A percentile compares a stretch with the other conserved stretches of the same genome.
These are phyloP conservation scores for Botryotinia calthae DNA, from an alignment of 2,329 filamentous ascomycete genomes.

Conservation along the genomic window DNA sequence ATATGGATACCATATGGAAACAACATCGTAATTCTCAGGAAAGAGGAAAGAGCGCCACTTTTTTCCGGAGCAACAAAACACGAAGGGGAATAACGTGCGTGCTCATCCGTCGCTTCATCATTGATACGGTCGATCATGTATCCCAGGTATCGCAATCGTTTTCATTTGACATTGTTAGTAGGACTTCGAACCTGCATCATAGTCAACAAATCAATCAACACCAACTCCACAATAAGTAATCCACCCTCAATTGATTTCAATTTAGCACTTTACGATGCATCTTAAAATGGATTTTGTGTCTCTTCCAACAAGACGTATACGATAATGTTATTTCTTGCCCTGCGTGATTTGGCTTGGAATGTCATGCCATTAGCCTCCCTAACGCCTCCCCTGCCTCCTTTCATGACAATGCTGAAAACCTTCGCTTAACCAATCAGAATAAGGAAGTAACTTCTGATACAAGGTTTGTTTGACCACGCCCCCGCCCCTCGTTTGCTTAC, in stretches of 20 bases:
- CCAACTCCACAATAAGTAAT: not conserved
- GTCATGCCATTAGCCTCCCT: constrained; percentile 1
- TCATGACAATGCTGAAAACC: not conserved
- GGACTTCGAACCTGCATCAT: constrained; percentile 8
- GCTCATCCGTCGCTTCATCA: not conserved
- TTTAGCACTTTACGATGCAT: not conserved
- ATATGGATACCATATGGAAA: not conserved
- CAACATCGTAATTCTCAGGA: not conserved
- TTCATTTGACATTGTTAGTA: not conserved
- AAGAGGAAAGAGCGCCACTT: not conserved
- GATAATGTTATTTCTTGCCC: not conserved
- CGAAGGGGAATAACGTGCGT: not conserved
- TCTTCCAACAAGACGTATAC: not conserved
- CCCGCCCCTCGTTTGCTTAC: constrained; percentile 8
- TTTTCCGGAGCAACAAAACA: constrained; percentile 8
- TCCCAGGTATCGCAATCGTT: not conserved
- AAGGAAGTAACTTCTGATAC: constrained; percentile 7
- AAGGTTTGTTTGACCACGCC: constrained; percentile 17
- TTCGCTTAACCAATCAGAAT: constrained; percentile 6
- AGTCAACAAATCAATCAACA: not conserved
- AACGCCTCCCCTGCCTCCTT: constrained; percentile 11
- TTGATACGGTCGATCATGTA: constrained; percentile 7
- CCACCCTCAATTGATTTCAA: not conserved
- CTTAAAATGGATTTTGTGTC: not conserved
- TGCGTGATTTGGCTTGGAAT: not conserved